phyloP scores from a whole-genome alignment of 2,329 filamentous ascomycete genomes.

The Fusarium sp. region DNA sequence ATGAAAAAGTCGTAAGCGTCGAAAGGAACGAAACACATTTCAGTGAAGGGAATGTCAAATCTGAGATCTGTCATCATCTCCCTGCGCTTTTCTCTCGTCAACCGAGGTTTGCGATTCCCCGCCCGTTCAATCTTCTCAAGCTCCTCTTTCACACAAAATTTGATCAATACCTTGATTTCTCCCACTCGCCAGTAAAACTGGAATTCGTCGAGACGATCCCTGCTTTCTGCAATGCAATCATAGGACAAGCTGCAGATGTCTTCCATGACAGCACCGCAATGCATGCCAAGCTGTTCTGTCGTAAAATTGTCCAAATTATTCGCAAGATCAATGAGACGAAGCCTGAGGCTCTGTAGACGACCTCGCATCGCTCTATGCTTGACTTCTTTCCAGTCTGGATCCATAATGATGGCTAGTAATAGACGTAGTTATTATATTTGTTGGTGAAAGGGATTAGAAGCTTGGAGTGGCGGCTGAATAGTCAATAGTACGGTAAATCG shows the following conservation, averaged over 20 bases:
- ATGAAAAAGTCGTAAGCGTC: not conserved
- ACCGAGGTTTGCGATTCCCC: no score
- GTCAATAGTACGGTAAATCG: no score
- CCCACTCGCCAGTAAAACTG: not conserved
- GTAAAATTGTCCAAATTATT: not conserved
- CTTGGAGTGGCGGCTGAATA: accelerated
- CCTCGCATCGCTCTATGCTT: not conserved
- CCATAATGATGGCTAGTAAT: accelerated
- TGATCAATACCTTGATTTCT: not conserved
- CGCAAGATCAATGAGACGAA: not conserved
- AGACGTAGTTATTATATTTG: accelerated
- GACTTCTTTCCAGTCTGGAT: not conserved
- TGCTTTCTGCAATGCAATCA: not conserved
- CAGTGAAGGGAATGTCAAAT: not conserved
- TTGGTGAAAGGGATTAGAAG: accelerated
- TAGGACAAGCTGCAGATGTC: not conserved
- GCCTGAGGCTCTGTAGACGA: not conserved
- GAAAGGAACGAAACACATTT: not conserved
- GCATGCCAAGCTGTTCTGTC: not conserved
- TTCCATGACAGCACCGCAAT: not conserved
- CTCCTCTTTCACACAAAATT: not conserved
- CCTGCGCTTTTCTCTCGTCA: not conserved
- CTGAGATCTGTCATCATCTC: not conserved
- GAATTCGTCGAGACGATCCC: not conserved
- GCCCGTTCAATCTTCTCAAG: no score